Evolutionary conservation across 257 asterid species (phyloP).

Genomic region (Solanum stenotomum): DNA sequence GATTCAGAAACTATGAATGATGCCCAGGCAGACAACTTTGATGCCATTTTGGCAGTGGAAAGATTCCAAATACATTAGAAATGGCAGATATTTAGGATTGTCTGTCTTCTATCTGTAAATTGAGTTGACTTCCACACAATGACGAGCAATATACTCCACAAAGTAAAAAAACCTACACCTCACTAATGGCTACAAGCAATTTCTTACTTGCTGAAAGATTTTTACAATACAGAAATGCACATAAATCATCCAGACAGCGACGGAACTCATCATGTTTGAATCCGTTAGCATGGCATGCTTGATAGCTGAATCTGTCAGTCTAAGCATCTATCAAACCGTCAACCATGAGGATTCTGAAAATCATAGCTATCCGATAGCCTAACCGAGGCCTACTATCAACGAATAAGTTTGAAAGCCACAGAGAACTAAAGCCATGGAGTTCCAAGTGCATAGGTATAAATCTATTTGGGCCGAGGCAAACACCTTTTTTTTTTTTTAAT

Average conservation of each 20-base stretch:
- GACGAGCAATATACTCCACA: not conserved
- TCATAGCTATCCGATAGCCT: not conserved
- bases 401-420: not conserved
- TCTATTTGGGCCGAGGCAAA: not conserved
- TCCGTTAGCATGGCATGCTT: not conserved
- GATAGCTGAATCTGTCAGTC: not conserved
- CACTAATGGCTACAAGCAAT: not conserved
- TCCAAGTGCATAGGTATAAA: not conserved
- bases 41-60: not conserved
- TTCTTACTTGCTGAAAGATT: not conserved
- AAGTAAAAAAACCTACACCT: not conserved
- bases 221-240: not conserved
- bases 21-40: not conserved
- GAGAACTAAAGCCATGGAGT: not conserved
- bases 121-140: not conserved
- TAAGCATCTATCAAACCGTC: not conserved
- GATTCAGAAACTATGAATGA: not conserved
- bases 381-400: not conserved
- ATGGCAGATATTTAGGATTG: not conserved
- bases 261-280: not conserved
- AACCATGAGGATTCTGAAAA: not conserved
- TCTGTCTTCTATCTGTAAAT: not conserved
- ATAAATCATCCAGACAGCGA: not conserved
- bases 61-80: not conserved
- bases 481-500: not conserved